Percentiles rank a stretch among this genome's conserved stretches.
Conservation (phyloP, 2,329 filamentous ascomycete genomes). For the Alternaria sp. region DNA sequence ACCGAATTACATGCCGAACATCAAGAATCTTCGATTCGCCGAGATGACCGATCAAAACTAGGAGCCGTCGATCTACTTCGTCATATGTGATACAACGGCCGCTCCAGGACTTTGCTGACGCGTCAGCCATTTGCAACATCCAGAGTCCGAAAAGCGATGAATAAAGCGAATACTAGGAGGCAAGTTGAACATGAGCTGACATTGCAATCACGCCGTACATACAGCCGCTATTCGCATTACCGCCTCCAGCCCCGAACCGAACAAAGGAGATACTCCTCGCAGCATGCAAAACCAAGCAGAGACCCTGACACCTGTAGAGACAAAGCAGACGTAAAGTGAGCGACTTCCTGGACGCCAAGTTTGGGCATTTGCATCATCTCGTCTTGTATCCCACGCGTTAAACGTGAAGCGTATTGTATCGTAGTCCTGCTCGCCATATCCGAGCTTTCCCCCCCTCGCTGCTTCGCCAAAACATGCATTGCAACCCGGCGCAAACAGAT, state of each 20-base stretch:
- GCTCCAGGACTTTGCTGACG: conserved; percentile 1
- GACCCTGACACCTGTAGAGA: conserved; percentile 37
- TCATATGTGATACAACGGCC: neutral
- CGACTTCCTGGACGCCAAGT: conserved; percentile 46
- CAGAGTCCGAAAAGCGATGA: neutral
- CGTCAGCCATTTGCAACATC: neutral
- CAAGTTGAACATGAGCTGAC: conserved; percentile 16
- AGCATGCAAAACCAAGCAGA: conserved; percentile 42
- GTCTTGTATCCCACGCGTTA: conserved; percentile 21
- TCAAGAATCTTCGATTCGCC: neutral
- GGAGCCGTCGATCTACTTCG: neutral
- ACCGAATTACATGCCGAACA: neutral
- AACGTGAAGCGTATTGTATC: conserved; percentile 22
- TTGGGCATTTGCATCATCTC: conserved; percentile 45
- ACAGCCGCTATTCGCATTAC: conserved; percentile 44
- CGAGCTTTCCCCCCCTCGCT: conserved; percentile 4
- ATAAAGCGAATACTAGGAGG: neutral
- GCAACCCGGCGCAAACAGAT: conserved; percentile 25
- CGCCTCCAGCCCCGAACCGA: conserved; percentile 27
- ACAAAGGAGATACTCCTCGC: conserved; percentile 32
- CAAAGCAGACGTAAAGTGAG: conserved; percentile 42
- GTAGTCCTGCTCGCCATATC: conserved; percentile 14
- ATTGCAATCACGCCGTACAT: conserved; percentile 32
- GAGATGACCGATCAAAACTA: conserved; percentile 1
- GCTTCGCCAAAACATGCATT: conserved; percentile 11